Base-by-base conservation (phyloP, 2,329 filamentous ascomycete genomes). In the Lojkania enalia region DNA sequence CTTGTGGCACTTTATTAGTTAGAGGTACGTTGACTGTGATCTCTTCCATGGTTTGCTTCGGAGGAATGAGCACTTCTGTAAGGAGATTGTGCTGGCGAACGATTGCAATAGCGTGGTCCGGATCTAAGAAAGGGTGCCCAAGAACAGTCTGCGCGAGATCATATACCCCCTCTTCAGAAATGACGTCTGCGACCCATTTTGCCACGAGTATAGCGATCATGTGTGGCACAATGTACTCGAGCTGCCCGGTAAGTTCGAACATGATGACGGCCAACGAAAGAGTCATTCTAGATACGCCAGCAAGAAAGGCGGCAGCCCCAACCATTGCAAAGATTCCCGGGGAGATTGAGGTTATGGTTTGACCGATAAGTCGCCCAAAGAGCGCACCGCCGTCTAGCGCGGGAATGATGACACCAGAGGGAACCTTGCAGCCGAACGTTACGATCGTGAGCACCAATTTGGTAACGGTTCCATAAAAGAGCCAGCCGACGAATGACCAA, bases 251-350 rank as follows among this genome's bases (percentile, higher is more conserved):
- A 5, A 83, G 70, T 58, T 69, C 79, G 60, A 83, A 82, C 79
- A 83, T 82, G 62, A 83, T 81, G 29, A 83, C 80, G 6, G 76
- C 75, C 5, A 83, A 70, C 2, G 75, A 78, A 7, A 82, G 76
- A 0, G 80, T 82, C 79, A 82, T 82, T 27, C 80, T 70, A 9
- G 74, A 77, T 1, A 83, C 78, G 4, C 80, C 80, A 1, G 79
- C 80, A 0, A 83, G 73, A 56, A 83, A 83, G 0, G 79, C 79
- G 2, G 77, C 78, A 0, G 80, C 75, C 1, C 79, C 80, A 7
- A 83, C 79, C 77, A 83, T 81, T 42, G 80, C 80, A 59, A 82
- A 82, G 40, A 83, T 81, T 2, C 80, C 63, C 0, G 81, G 79
- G 1, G 77, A 78, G 14, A 79, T 78, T 5, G 62, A 60, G 0